These are phyloP conservation scores for Mycena leptocephala DNA, from an alignment of 768 basidiomycete species.

Conservation along the genomic window DNA sequence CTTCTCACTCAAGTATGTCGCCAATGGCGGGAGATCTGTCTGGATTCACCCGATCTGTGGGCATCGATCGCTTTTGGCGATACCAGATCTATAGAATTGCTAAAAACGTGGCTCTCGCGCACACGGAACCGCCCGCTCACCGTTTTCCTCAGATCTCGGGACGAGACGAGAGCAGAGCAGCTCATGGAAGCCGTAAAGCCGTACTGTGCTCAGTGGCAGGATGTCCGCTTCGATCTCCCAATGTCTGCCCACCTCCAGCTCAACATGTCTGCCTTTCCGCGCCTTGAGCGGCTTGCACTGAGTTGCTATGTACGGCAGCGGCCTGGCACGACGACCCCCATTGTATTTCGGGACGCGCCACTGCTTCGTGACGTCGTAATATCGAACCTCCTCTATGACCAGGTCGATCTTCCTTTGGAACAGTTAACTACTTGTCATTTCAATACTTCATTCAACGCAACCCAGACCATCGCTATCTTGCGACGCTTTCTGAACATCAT, in stretches of 20 bases:
- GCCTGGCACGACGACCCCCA: not conserved
- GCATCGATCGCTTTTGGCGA: not conserved
- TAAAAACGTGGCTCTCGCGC: slow-evolving; percentile 11
- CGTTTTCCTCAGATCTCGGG: not conserved
- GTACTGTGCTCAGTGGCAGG: not conserved
- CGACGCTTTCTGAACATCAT: not conserved
- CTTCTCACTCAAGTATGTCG: slow-evolving; percentile 14
- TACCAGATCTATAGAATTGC: not conserved
- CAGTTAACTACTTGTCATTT: not conserved
- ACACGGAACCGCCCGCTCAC: not conserved
- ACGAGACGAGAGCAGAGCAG: not conserved
- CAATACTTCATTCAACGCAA: not conserved
- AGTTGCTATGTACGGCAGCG: not conserved
- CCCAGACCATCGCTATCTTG: not conserved
- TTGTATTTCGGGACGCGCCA: not conserved
- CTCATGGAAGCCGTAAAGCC: not conserved
- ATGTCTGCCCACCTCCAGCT: not conserved
- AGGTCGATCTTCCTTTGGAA: not conserved
- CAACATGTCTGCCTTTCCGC: not conserved
- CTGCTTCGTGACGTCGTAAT: not conserved
- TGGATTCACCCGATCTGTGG: slow-evolving; percentile 11
- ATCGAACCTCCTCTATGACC: not conserved
- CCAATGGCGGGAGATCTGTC: slow-evolving; percentile 18
- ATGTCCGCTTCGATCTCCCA: not conserved
- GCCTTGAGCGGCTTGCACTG: not conserved